phyloP scores from a whole-genome alignment of 208 protist species.

The Trichomonas gallinae region DNA sequence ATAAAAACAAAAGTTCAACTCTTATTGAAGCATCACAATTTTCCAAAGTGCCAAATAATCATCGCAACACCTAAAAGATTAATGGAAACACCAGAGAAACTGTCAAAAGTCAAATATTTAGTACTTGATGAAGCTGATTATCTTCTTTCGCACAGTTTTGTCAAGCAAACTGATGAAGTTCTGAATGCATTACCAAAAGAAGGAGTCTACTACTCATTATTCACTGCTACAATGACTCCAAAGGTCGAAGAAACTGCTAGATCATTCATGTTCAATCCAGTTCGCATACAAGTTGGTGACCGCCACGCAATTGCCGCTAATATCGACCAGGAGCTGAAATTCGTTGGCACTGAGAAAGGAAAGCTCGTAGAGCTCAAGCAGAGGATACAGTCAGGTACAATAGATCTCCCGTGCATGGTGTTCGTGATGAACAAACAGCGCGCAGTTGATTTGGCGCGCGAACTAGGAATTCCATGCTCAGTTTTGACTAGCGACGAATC shows the following conservation, averaged over 20 bases:
- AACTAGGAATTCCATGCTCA: background rate
- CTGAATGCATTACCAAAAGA: background rate
- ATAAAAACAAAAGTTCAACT: background rate
- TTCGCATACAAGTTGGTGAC: conserved; percentile 19
- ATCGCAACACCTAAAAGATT: background rate
- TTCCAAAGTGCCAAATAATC: conserved; percentile 9
- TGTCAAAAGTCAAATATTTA: background rate
- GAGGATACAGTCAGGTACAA: background rate
- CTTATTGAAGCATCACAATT: background rate
- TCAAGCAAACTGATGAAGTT: background rate
- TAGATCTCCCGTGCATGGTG: background rate
- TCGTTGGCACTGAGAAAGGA: background rate
- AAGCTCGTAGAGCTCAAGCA: background rate
- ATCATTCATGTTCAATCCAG: conserved; percentile 5
- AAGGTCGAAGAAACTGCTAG: background rate
- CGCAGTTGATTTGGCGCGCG: background rate
- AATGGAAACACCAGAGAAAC: background rate
- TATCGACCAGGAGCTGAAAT: background rate
- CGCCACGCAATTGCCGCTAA: background rate
- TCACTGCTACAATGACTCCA: background rate
- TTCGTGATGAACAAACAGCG: conserved; percentile 1
- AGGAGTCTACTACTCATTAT: background rate
- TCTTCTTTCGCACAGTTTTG: conserved; percentile 13
- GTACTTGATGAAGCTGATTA: conserved; percentile 17
- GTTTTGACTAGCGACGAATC: background rate